A percentile compares a stretch with the other conserved stretches of the same genome.
Conservation (phyloP, 768 basidiomycete genomes). For the Russula sp. region DNA sequence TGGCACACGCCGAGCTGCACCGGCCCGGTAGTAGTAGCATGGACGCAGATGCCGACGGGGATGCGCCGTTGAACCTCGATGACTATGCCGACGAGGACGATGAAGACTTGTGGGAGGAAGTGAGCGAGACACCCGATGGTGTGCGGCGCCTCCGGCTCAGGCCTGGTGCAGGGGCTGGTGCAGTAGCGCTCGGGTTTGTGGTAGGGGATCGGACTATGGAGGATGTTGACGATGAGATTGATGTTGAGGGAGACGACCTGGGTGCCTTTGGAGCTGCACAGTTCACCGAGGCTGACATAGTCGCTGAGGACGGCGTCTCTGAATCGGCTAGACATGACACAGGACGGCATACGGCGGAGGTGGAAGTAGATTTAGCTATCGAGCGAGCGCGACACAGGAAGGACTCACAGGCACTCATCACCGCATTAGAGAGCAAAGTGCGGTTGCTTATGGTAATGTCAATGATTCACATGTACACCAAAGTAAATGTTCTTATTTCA, state of each 20-base stretch:
- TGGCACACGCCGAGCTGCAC: slow-evolving; percentile 43
- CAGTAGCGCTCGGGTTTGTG: slow-evolving; percentile 45
- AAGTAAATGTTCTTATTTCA: slow-evolving; percentile 28
- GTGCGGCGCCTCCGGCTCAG: slow-evolving; percentile 5
- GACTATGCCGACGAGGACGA: slow-evolving; percentile 27
- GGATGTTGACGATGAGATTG: slow-evolving; percentile 74
- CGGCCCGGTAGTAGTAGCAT: background rate
- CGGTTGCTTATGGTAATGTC: slow-evolving; percentile 31
- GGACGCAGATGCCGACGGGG: slow-evolving; percentile 31
- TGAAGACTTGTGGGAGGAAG: slow-evolving; percentile 30
- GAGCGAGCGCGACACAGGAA: slow-evolving; percentile 47
- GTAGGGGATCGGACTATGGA: slow-evolving; percentile 46
- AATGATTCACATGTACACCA: slow-evolving; percentile 21
- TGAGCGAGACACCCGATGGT: slow-evolving; percentile 28
- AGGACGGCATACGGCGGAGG: slow-evolving; percentile 22
- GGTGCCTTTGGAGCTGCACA: slow-evolving; percentile 60
- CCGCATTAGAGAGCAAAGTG: slow-evolving; percentile 56
- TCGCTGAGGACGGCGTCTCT: slow-evolving; percentile 23
- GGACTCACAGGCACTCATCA: slow-evolving; percentile 35
- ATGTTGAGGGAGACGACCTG: slow-evolving; percentile 73
- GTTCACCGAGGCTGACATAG: slow-evolving; percentile 68
- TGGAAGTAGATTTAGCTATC: slow-evolving; percentile 38
- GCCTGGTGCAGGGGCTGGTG: background rate
- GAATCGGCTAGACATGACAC: slow-evolving; percentile 4
- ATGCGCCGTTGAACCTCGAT: slow-evolving; percentile 25